These are phyloP conservation scores for Boletales sp. DNA, from an alignment of 768 basidiomycete species.

Conservation along the genomic window DNA sequence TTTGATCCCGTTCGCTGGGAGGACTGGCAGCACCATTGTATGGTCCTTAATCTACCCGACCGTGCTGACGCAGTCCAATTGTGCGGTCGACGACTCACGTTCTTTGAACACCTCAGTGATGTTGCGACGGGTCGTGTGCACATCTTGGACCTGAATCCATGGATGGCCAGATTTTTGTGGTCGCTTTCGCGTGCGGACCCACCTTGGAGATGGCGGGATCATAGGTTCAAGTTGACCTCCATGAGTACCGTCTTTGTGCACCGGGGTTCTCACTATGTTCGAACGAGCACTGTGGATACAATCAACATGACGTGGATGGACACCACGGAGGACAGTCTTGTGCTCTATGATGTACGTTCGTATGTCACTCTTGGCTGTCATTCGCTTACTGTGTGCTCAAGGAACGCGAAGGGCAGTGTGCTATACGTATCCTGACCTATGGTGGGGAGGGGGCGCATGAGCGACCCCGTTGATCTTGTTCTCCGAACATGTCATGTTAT, in stretches of 20 bases:
- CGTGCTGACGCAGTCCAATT: conserved; percentile 26
- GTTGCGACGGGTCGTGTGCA: conserved; percentile 24
- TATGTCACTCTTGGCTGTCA: not conserved
- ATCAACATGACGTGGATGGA: conserved; percentile 47
- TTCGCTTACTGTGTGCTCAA: conserved; percentile 7
- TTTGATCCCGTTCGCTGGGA: conserved; percentile 52
- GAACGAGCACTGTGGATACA: conserved; percentile 41
- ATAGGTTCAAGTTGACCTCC: conserved; percentile 7
- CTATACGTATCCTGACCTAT: conserved; percentile 31
- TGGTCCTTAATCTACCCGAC: conserved; percentile 33
- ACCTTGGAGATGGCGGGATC: conserved; percentile 32
- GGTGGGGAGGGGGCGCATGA: conserved; percentile 21
- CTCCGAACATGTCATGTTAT: conserved; percentile 3
- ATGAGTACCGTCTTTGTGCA: conserved; percentile 29
- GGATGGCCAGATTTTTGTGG: conserved; percentile 23
- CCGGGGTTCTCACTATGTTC: conserved; percentile 24
- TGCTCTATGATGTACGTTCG: conserved; percentile 50
- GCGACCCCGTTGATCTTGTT: not conserved
- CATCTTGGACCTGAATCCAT: conserved; percentile 29
- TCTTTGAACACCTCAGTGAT: conserved; percentile 26
- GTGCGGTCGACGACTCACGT: conserved; percentile 29
- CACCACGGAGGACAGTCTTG: conserved; percentile 59
- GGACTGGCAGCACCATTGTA: conserved; percentile 45
- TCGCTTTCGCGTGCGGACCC: conserved; percentile 23
- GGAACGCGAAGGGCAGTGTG: conserved; percentile 33